phyloP scores from a whole-genome alignment of 2,329 filamentous ascomycete genomes.

The Cladophialophora yegresii region DNA sequence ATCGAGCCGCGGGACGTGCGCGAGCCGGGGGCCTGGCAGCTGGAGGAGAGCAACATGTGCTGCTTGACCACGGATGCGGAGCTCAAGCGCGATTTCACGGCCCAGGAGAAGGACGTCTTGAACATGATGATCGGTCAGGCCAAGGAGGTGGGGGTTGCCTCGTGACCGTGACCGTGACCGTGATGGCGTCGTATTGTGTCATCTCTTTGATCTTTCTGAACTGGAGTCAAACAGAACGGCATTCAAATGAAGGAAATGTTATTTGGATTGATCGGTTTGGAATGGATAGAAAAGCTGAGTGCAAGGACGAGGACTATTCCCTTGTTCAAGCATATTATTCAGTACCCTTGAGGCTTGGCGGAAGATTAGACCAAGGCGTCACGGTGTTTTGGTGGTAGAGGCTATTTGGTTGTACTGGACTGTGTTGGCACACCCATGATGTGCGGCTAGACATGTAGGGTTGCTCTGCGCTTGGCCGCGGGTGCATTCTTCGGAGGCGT shows the following conservation, averaged over 20 bases:
- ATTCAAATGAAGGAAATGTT: not conserved
- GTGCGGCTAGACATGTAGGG: too few species aligned
- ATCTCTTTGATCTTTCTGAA: not conserved
- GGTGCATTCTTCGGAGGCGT: too few species aligned
- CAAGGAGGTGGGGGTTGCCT: conserved; percentile 31
- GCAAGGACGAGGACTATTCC: not conserved
- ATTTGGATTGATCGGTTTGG: too few species aligned
- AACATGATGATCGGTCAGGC: conserved; percentile 35
- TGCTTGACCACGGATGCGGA: conserved; percentile 35
- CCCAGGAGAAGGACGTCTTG: conserved; percentile 30
- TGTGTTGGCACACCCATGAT: too few species aligned
- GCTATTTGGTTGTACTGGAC: not conserved
- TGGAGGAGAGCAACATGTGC: conserved; percentile 36
- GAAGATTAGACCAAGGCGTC: not conserved
- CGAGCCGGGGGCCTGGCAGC: conserved; percentile 36
- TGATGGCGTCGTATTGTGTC: too few species aligned
- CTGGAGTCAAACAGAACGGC: not conserved
- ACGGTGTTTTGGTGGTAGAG: not conserved
- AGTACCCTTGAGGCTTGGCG: not conserved
- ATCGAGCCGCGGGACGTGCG: conserved; percentile 34
- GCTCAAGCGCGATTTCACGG: conserved; percentile 32
- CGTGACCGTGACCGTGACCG: conserved; percentile 14
- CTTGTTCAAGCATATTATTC: not conserved
- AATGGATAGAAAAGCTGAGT: not conserved
- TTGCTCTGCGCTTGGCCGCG: too few species aligned